Conservation (phyloP, 2,329 filamentous ascomycete species). For the Pseudonectria buxi region DNA sequence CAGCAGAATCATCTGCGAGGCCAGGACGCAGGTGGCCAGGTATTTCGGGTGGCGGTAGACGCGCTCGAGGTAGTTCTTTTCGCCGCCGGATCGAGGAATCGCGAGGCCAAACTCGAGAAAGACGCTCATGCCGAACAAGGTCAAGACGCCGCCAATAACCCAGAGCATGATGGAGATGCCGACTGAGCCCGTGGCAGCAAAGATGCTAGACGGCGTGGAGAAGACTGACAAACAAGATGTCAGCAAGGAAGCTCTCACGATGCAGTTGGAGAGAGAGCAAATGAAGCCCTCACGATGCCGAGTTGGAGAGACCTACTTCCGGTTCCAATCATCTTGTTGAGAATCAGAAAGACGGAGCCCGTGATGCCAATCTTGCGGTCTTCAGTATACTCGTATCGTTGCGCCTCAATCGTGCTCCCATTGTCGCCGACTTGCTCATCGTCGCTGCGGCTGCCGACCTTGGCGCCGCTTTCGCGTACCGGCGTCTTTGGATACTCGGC, state of each 20-base stretch:
- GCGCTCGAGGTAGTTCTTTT: constrained; percentile 62
- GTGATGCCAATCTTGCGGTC: constrained; percentile 45
- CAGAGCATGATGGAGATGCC: constrained; percentile 29
- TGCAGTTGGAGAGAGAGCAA: fast-evolving
- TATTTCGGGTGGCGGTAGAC: constrained; percentile 53
- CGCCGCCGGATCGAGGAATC: constrained; percentile 55
- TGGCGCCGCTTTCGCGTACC: constrained; percentile 1
- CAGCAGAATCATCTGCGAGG: constrained; percentile 54
- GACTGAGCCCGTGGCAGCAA: constrained; percentile 45
- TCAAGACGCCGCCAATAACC: constrained; percentile 41
- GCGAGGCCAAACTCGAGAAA: constrained; percentile 58
- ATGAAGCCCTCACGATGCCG: no score
- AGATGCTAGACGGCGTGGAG: constrained; percentile 48
- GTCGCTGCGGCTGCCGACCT: constrained; percentile 9
- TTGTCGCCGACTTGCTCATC: constrained; percentile 13
- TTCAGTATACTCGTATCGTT: constrained; percentile 32
- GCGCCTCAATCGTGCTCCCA: constrained; percentile 31
- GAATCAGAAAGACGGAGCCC: constrained; percentile 46
- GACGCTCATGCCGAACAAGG: constrained; percentile 53
- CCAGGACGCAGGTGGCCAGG: constrained; percentile 52
- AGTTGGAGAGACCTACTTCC: constrained; percentile 37
- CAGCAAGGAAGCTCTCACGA: neutral
- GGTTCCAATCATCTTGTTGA: constrained; percentile 55
- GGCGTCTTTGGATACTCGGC: constrained; percentile 6
- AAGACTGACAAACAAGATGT: constrained; percentile 33